A percentile compares a stretch with the other conserved stretches of the same genome.
phyloP scores from a whole-genome alignment of 805 yeast species.

The Trichomonascus vanleenenianus region DNA sequence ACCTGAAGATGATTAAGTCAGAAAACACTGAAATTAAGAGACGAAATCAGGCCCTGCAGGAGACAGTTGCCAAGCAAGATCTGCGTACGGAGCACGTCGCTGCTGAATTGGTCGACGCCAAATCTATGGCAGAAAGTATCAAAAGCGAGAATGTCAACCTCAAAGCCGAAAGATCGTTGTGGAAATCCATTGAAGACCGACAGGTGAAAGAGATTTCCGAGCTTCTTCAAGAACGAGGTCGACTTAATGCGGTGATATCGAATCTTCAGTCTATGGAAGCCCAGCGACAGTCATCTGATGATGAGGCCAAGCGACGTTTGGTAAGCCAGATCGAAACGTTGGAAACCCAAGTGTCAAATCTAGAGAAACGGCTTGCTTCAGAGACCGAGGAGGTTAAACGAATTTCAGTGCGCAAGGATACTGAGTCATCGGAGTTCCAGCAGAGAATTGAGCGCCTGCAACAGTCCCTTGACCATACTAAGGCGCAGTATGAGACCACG shows the following conservation, averaged over 20 bases:
- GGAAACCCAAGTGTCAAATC: conserved; percentile 37
- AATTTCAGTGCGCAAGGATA: conserved; percentile 45
- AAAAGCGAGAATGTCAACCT: conserved; percentile 41
- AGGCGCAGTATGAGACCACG: conserved; percentile 37
- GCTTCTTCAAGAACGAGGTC: conserved; percentile 49
- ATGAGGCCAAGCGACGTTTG: conserved; percentile 44
- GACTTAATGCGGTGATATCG: conserved; percentile 47
- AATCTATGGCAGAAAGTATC: conserved; percentile 36
- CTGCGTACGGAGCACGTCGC: conserved; percentile 38
- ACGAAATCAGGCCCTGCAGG: conserved; percentile 36
- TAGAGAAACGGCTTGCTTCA: conserved; percentile 41
- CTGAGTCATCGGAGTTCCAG: conserved; percentile 49
- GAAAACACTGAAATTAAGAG: conserved; percentile 41
- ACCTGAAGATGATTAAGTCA: conserved; percentile 33
- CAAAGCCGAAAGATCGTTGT: conserved; percentile 46
- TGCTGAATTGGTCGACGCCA: conserved; percentile 50
- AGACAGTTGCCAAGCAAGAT: conserved; percentile 40
- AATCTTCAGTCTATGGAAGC: conserved; percentile 53
- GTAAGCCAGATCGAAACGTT: conserved; percentile 42
- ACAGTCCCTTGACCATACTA: conserved; percentile 36
- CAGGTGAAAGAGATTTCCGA: conserved; percentile 45
- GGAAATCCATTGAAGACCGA: conserved; percentile 42
- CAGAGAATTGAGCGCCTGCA: conserved; percentile 52
- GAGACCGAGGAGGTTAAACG: conserved; percentile 46
- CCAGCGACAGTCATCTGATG: conserved; percentile 50